Conservation (phyloP, 495 filamentous ascomycete genomes). For the Articulospora tetracladia region DNA sequence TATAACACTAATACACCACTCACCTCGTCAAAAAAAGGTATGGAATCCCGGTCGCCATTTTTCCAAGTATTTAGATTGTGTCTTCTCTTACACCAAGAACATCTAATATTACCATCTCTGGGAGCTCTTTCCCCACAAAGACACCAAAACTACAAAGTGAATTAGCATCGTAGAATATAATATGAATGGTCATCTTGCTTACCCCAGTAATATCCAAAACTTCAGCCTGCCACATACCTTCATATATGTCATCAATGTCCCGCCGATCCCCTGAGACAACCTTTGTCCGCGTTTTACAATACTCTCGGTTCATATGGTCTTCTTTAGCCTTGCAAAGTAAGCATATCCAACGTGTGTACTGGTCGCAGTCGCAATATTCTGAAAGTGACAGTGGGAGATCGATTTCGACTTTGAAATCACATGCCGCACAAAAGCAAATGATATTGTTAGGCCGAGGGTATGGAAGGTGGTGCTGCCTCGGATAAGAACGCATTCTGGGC, state of each 20-base stretch:
- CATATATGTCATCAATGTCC: too few species aligned
- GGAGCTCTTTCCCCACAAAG: constrained; percentile 12
- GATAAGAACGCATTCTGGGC: background rate
- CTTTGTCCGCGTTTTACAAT: background rate
- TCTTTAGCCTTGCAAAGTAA: constrained; percentile 16
- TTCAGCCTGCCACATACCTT: too few species aligned
- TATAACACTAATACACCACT: constrained; percentile 1
- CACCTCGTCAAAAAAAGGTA: constrained; percentile 17
- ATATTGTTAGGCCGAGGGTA: background rate
- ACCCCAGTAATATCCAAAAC: too few species aligned
- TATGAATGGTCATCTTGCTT: background rate
- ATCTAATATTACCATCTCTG: constrained; percentile 10
- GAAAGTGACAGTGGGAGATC: constrained; percentile 17
- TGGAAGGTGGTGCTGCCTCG: background rate
- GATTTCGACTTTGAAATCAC: constrained; percentile 16
- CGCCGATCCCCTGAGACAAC: too few species aligned
- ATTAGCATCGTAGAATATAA: background rate
- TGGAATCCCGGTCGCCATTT: background rate
- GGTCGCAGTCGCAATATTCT: constrained; percentile 24
- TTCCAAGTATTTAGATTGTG: constrained; percentile 13
- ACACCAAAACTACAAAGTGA: constrained; percentile 12
- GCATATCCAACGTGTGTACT: constrained; percentile 24
- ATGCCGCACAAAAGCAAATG: constrained; percentile 18
- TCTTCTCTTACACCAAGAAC: constrained; percentile 13
- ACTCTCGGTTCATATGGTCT: background rate